Evolutionary conservation across 2,329 filamentous ascomycete genomes (phyloP).

Genomic region (Aureobasidium sp.): DNA sequence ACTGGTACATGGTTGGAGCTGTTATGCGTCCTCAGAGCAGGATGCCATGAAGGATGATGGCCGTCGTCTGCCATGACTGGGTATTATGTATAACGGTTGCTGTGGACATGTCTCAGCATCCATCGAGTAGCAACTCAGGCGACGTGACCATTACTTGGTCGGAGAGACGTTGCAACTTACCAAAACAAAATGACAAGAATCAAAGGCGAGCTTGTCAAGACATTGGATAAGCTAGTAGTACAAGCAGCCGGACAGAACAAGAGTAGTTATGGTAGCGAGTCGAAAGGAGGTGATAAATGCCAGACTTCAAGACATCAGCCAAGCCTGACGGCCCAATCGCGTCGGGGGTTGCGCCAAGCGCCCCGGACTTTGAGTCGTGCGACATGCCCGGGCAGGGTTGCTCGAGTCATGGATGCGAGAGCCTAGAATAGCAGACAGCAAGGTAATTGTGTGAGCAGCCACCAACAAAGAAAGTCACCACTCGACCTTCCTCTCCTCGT

Average conservation of each 20-base stretch:
- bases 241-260: neutral
- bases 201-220: neutral
- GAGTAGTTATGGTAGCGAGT: neutral
- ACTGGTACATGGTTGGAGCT: neutral
- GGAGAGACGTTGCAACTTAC: neutral
- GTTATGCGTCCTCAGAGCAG: constrained; percentile 9
- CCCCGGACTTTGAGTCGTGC: constrained; percentile 1
- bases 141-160: neutral
- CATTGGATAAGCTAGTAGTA: neutral
- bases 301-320: neutral
- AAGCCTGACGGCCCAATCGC: neutral
- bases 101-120: neutral
- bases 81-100: constrained; percentile 7
- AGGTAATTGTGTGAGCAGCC: constrained; percentile 13
- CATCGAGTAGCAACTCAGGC: neutral
- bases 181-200: neutral
- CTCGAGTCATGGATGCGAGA: neutral
- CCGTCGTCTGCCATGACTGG: neutral
- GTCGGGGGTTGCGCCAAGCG: neutral
- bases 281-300: neutral
- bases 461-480: neutral
- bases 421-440: neutral
- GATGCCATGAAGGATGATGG: constrained; percentile 8
- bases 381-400: neutral
- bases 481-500: too few relatives aligned